Evolutionary conservation across 768 basidiomycete species (phyloP).

Genomic region (Amanita phalloides): DNA sequence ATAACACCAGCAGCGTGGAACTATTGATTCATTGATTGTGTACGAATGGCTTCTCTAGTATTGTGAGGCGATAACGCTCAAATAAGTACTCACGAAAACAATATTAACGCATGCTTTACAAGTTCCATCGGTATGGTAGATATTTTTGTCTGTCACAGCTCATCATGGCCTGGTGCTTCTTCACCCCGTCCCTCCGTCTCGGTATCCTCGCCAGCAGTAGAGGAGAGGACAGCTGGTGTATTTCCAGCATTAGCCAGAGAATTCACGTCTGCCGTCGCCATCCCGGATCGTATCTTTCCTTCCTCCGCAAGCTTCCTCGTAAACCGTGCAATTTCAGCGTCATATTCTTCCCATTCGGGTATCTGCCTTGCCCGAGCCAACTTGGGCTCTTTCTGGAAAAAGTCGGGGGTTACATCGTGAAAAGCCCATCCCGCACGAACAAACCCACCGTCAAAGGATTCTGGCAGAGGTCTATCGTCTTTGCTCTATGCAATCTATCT

Average conservation of each 20-base stretch:
- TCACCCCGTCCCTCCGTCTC: background rate
- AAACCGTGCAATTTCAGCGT: slow-evolving; percentile 80
- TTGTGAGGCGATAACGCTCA: too few species aligned
- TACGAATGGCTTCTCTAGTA: too few species aligned
- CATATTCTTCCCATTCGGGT: slow-evolving; percentile 96
- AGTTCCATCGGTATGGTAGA: background rate
- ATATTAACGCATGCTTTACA: too few species aligned
- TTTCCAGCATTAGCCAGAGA: slow-evolving; percentile 43
- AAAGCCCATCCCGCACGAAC: background rate
- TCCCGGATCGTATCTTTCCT: slow-evolving; percentile 58
- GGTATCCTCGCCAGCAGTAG: background rate
- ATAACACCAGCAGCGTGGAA: too few species aligned
- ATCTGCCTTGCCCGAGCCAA: slow-evolving; percentile 87
- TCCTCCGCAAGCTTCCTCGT: slow-evolving; percentile 60
- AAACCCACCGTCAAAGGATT: slow-evolving; percentile 81
- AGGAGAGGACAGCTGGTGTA: background rate
- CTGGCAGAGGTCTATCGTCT: slow-evolving; percentile 93
- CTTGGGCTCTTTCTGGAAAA: slow-evolving; percentile 90
- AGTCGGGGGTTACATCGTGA: background rate
- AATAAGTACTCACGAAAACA: too few species aligned
- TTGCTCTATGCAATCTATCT: slow-evolving; percentile 69
- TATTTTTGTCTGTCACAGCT: background rate
- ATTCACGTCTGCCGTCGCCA: slow-evolving; percentile 59
- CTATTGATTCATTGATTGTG: too few species aligned
- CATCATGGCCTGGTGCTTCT: background rate